Base-by-base conservation (phyloP, 148 eudicot genomes). In the Diospyros lotus region DNA sequence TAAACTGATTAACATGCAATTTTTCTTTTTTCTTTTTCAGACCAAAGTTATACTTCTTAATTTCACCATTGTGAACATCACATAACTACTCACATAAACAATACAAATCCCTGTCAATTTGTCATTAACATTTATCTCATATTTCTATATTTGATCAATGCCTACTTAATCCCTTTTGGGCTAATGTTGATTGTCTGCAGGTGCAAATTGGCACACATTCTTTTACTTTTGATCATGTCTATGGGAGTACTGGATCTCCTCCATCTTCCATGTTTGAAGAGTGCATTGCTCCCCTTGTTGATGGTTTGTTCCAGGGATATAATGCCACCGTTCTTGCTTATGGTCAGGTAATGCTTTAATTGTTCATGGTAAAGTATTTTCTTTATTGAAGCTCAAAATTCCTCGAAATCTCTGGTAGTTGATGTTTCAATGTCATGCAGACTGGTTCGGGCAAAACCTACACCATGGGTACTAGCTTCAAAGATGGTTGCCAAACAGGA, bases 381-480 rank as follows among this genome's bases (percentile, higher is more conserved):
- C 17, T 42, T 4, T n/a, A 9, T 46, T 68, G 42, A 70, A 60
- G 43, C 39, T 64, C 62, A 68, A n/a, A 28, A 73, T 75, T 54
- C 6, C 46, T 62, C 13, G 12, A 52, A 76, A 53, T 70, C 38
- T 56, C 15, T 41, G 3, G 52, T 60, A 44, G 38, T 54, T 76
- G 68, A 68, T 52, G 58, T 85, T 80, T 59, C 61, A 69, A 74
- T 63, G 45, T 83, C 54, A 75, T 82, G 82, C 91, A 95, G 99
- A 95, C 99, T 5, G 99, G 99, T 45, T 95, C 99, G 48, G 99
- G 99, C n/a, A 95, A 95, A 85, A 95, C 99, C 43, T 95, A 95
- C 80, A 95, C 99, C 3, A 95, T 95, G 99, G 97, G 97, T 71
- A 92, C 97, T 64, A 88, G 96, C 74, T 84, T 88, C 76, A 87